These are phyloP conservation scores for Talaromyces thailandensis DNA, from an alignment of 495 filamentous ascomycete genomes.

Conservation along the genomic window DNA sequence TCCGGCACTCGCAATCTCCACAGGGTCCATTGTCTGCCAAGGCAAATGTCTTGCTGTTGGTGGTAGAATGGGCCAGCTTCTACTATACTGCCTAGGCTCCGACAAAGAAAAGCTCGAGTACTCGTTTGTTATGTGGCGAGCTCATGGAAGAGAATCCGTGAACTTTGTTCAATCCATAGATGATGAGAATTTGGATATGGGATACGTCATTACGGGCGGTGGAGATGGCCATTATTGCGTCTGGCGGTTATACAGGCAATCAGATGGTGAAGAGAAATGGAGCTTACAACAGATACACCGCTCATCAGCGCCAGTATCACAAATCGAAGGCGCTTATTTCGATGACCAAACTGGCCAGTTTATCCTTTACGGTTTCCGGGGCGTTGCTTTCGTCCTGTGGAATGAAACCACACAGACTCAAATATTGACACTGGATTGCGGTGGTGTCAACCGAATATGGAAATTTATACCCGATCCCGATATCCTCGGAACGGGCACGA, in stretches of 20 bases:
- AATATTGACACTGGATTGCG: constrained; percentile 63
- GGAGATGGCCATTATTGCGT: constrained; percentile 68
- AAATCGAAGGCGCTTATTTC: constrained; percentile 61
- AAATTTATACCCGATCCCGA: constrained; percentile 32
- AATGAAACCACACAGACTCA: constrained; percentile 60
- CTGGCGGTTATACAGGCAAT: constrained; percentile 19
- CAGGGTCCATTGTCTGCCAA: constrained; percentile 26
- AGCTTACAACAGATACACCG: constrained; percentile 39
- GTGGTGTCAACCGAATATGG: constrained; percentile 72
- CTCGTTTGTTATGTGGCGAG: constrained; percentile 16
- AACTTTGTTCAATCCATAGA: constrained; percentile 46
- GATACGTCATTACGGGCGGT: constrained; percentile 50
- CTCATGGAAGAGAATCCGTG: constrained; percentile 59
- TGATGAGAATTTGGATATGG: constrained; percentile 15
- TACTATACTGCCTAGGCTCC: constrained; percentile 35
- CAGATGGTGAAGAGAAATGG: constrained; percentile 6
- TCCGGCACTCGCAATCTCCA: constrained; percentile 25
- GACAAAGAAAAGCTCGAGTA: constrained; percentile 13
- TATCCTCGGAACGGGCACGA: constrained; percentile 18
- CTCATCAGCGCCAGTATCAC: constrained; percentile 51
- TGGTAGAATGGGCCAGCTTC: constrained; percentile 52
- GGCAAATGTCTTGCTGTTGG: constrained; percentile 53
- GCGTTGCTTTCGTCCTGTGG: constrained; percentile 69
- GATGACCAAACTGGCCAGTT: constrained; percentile 37
- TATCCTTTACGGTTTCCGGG: constrained; percentile 70